Evolutionary conservation across 129 eudicot genomes (phyloP).

Genomic region (Tagetes erecta): DNA sequence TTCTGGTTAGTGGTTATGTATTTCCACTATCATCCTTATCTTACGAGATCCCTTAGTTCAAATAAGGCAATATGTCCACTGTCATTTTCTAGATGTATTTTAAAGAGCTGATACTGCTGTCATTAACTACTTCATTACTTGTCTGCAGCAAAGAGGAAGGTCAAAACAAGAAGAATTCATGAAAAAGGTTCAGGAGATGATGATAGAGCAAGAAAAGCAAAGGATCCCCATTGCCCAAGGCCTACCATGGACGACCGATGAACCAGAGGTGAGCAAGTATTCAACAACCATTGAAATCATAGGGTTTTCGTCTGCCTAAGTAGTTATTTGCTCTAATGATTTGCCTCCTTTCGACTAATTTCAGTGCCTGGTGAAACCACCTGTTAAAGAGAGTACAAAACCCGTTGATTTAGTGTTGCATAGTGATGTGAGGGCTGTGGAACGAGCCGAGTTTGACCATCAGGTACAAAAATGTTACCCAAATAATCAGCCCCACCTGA

Average conservation of each 20-base stretch:
- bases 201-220: slow-evolving; percentile 74
- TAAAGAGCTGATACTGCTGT: slow-evolving; percentile 7
- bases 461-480: slow-evolving; percentile 45
- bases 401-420: slow-evolving; percentile 83
- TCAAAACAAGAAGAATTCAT: slow-evolving; percentile 81
- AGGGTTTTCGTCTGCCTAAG: neutral
- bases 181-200: slow-evolving; percentile 72
- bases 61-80: neutral
- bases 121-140: slow-evolving; percentile 15
- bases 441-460: slow-evolving; percentile 90
- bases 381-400: slow-evolving; percentile 75
- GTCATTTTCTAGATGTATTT: neutral
- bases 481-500: neutral
- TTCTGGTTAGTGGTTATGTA: neutral
- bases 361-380: slow-evolving; percentile 84
- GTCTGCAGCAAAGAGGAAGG: slow-evolving; percentile 82
- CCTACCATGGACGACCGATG: slow-evolving; percentile 94
- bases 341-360: slow-evolving; percentile 22
- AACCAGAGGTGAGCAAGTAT: slow-evolving; percentile 72
- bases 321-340: slow-evolving; percentile 2
- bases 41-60: slow-evolving; percentile 11
- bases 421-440: slow-evolving; percentile 87
- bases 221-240: slow-evolving; percentile 89
- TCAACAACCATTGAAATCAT: neutral
- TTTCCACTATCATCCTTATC: slow-evolving; percentile 8